phyloP scores from a whole-genome alignment of 352 stramenopile genomes.

The Globisporangium spinosum region DNA sequence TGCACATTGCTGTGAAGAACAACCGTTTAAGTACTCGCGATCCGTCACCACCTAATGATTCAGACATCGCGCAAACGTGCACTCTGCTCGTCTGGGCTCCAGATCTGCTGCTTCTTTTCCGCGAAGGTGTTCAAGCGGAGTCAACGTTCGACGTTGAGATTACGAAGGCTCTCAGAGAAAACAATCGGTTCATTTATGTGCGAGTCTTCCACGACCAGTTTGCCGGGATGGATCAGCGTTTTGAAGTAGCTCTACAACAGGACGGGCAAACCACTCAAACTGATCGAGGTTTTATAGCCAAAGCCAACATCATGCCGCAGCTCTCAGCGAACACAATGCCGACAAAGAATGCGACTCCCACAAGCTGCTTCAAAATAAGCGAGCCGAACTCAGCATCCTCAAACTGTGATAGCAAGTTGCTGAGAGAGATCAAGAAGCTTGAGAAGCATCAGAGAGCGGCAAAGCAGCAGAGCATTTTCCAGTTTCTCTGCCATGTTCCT shows the following conservation, averaged over 20 bases:
- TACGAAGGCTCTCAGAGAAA: slow-evolving; percentile 6
- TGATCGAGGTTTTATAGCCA: background rate
- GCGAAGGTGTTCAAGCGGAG: slow-evolving; percentile 12
- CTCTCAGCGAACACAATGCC: background rate
- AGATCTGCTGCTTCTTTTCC: slow-evolving; percentile 20
- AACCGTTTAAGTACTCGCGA: background rate
- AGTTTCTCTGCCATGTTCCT: slow-evolving; percentile 22
- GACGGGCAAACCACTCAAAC: background rate
- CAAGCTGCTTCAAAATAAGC: background rate
- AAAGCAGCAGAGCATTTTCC: slow-evolving; percentile 43
- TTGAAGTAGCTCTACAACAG: slow-evolving; percentile 13
- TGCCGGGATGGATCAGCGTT: slow-evolving; percentile 22
- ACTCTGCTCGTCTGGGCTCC: slow-evolving; percentile 17
- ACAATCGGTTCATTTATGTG: slow-evolving; percentile 16
- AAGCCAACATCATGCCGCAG: background rate
- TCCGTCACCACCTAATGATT: no score
- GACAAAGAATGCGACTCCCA: background rate
- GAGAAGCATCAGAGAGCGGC: slow-evolving; percentile 39
- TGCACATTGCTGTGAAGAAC: slow-evolving; percentile 10
- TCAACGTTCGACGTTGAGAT: slow-evolving; percentile 3
- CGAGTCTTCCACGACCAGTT: slow-evolving; percentile 25
- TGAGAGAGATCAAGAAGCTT: slow-evolving; percentile 49
- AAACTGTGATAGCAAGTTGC: slow-evolving; percentile 33
- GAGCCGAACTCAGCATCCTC: no score
- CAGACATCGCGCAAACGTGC: slow-evolving; percentile 9